phyloP scores from a whole-genome alignment of 805 yeast species.

The Candida fluviatilis region DNA sequence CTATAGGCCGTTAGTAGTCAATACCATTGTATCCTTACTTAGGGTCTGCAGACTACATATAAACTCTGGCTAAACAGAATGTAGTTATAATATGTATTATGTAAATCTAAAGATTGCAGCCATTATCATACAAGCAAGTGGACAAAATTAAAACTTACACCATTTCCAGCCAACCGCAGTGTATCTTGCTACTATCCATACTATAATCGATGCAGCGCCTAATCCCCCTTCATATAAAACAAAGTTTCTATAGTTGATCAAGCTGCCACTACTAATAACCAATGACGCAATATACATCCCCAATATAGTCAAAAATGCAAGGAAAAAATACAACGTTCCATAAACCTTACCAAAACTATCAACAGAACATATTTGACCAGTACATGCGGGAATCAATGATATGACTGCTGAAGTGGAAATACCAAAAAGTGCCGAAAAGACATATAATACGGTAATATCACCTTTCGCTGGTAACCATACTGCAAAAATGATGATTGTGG shows the following conservation, averaged over 20 bases:
- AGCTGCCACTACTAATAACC: constrained; percentile 21
- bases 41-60: too few species aligned
- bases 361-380: constrained; percentile 54
- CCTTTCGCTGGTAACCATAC: constrained; percentile 32
- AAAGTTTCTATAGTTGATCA: constrained; percentile 36
- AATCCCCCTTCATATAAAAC: constrained; percentile 42
- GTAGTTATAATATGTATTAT: too few species aligned
- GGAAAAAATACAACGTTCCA: constrained; percentile 44
- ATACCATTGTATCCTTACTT: too few species aligned
- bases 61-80: too few species aligned
- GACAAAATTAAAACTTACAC: constrained; percentile 24
- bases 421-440: constrained; percentile 50
- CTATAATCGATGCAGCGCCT: constrained; percentile 31
- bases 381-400: constrained; percentile 55
- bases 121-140: too few species aligned
- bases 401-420: constrained; percentile 53
- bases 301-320: constrained; percentile 26
- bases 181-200: constrained; percentile 43
- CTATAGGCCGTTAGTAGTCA: too few species aligned
- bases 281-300: constrained; percentile 26
- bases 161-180: constrained; percentile 41
- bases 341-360: constrained; percentile 53
- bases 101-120: too few species aligned
- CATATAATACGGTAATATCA: constrained; percentile 31
- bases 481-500: constrained; percentile 18